A percentile compares a stretch with the other conserved stretches of the same genome.
Conservation (phyloP, 441 rosid genomes). For the Hura crepitans region DNA sequence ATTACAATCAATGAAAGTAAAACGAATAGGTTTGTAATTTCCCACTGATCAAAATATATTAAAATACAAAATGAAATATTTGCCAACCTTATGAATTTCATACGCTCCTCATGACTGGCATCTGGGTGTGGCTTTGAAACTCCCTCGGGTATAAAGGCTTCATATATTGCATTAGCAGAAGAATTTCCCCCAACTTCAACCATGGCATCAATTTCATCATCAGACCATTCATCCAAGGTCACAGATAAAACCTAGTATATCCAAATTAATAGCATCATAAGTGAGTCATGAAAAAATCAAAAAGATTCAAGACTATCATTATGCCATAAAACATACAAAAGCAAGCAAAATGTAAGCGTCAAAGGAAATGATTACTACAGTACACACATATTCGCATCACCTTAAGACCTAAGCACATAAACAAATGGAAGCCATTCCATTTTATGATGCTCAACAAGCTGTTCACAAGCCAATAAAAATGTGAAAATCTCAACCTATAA, state of each 20-base stretch:
- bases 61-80: slow-evolving; percentile 12
- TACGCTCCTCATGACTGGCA: slow-evolving; percentile 70
- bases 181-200: slow-evolving; percentile 91
- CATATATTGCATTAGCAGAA: slow-evolving; percentile 84
- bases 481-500: neutral
- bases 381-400: neutral
- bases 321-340: neutral
- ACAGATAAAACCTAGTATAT: slow-evolving; percentile 73
- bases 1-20: slow-evolving; percentile 7
- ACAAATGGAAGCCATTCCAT: neutral
- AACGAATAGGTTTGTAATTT: no score
- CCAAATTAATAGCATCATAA: slow-evolving; percentile 6
- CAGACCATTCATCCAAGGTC: slow-evolving; percentile 92
- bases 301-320: slow-evolving; percentile 8
- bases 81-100: slow-evolving; percentile 66
- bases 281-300: slow-evolving; percentile 2
- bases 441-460: neutral
- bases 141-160: slow-evolving; percentile 77
- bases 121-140: slow-evolving; percentile 70
- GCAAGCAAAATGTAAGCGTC: neutral
- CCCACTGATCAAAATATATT: neutral
- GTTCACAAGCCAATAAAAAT: neutral
- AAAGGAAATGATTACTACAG: neutral
- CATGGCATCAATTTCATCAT: slow-evolving; percentile 82
- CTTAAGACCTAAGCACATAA: neutral